Percentiles rank a stretch among this genome's conserved stretches.
Evolutionary conservation across 352 stramenopile species (phyloP).

Genomic region (Plasmopara viticola): DNA sequence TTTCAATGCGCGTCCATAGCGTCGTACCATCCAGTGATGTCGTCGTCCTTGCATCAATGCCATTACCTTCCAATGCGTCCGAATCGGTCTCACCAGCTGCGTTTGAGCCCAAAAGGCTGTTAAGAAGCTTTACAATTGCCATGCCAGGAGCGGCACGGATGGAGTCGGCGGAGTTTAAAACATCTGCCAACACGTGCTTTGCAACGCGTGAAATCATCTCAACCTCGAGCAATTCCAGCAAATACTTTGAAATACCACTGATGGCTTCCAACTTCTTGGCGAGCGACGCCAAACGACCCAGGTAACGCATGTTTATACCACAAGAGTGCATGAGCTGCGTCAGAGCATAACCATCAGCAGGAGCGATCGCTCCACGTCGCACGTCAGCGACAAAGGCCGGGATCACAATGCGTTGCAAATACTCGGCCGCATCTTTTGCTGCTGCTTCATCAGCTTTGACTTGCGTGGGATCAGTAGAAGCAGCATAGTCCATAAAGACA

Average conservation of each 20-base stretch:
- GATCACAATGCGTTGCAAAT: slow-evolving; percentile 82
- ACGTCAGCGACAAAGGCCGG: slow-evolving; percentile 81
- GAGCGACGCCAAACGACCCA: slow-evolving; percentile 88
- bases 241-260: slow-evolving; percentile 86
- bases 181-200: slow-evolving; percentile 82
- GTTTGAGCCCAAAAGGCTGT: slow-evolving; percentile 66
- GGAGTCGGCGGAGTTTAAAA: slow-evolving; percentile 56
- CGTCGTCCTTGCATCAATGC: slow-evolving; percentile 17
- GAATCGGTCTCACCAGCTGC: slow-evolving; percentile 5
- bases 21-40: slow-evolving; percentile 30
- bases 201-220: slow-evolving; percentile 93
- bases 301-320: slow-evolving; percentile 96
- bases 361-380: slow-evolving; percentile 71
- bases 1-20: slow-evolving; percentile 56
- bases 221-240: slow-evolving; percentile 92
- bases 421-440: slow-evolving; percentile 70
- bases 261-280: slow-evolving; percentile 84
- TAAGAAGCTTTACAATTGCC: slow-evolving; percentile 80
- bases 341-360: slow-evolving; percentile 87
- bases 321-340: slow-evolving; percentile 92
- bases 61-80: slow-evolving; percentile 8
- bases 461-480: slow-evolving; percentile 63
- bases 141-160: slow-evolving; percentile 63
- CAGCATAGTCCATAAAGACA: slow-evolving; percentile 86
- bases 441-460: slow-evolving; percentile 58